These are phyloP conservation scores for Globisporangium iwayamae DNA, from an alignment of 352 stramenopile species.

Conservation along the genomic window DNA sequence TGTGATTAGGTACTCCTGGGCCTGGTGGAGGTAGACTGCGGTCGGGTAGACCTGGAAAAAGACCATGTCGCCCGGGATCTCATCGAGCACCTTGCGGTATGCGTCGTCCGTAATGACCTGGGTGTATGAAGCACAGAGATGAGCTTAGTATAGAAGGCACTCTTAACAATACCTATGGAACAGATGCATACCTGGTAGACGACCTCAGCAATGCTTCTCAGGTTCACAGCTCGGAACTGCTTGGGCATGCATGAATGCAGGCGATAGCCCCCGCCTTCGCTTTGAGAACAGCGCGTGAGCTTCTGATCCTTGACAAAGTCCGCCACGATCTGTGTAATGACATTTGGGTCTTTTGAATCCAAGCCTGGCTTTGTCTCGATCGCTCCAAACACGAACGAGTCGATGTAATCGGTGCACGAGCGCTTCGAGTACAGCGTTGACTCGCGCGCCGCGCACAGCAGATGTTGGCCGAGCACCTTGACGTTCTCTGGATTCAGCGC, in stretches of 20 bases:
- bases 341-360: not conserved
- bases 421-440: conserved; percentile 77
- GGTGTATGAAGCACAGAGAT: not conserved
- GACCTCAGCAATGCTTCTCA: conserved; percentile 68
- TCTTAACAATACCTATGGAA: not conserved
- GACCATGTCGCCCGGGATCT: conserved; percentile 77
- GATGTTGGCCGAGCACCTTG: conserved; percentile 88
- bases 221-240: conserved; percentile 47
- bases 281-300: conserved; percentile 30
- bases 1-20: conserved; percentile 87
- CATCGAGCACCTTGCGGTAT: conserved; percentile 69
- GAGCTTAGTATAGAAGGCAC: not conserved
- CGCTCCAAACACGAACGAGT: conserved; percentile 57
- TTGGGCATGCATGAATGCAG: conserved; percentile 64
- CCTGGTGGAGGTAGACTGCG: conserved; percentile 91
- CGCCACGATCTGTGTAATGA: conserved; percentile 1
- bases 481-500: conserved; percentile 85
- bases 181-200: conserved; percentile 36
- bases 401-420: conserved; percentile 57
- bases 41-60: conserved; percentile 92
- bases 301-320: conserved; percentile 41
- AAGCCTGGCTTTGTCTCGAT: not conserved
- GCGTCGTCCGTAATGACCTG: conserved; percentile 54
- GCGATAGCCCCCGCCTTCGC: conserved; percentile 41
- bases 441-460: conserved; percentile 93